A percentile compares a stretch with the other conserved stretches of the same genome.
Conservation (phyloP, 495 filamentous ascomycete genomes). For the Penicillium chermesinum region DNA sequence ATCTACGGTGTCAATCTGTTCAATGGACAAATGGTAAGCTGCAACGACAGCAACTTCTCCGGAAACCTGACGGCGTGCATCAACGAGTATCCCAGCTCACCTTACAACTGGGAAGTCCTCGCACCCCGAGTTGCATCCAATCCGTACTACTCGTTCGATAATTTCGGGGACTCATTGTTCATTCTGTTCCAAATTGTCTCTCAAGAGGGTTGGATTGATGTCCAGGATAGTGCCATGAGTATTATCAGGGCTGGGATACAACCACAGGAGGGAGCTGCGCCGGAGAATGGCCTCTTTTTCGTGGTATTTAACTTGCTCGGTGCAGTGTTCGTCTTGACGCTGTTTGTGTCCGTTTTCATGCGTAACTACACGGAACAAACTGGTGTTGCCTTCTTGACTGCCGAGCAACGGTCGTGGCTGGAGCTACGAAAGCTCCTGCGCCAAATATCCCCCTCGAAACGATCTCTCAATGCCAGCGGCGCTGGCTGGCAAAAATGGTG, state of each 20-base stretch:
- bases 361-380: slow-evolving; percentile 99
- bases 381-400: slow-evolving; percentile 91
- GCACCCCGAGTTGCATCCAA: slow-evolving; percentile 77
- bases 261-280: slow-evolving; percentile 58
- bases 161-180: slow-evolving; percentile 86
- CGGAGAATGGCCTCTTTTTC: slow-evolving; percentile 90
- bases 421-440: slow-evolving; percentile 89
- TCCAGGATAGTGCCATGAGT: slow-evolving; percentile 74
- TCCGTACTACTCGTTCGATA: slow-evolving; percentile 86
- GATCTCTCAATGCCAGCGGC: slow-evolving; percentile 67
- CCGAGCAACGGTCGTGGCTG: slow-evolving; percentile 95
- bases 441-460: slow-evolving; percentile 89
- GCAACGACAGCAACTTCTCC: slow-evolving; percentile 65
- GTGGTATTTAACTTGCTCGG: slow-evolving; percentile 94
- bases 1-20: slow-evolving; percentile 94
- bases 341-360: slow-evolving; percentile 99
- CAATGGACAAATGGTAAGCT: slow-evolving; percentile 69
- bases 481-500: slow-evolving; percentile 85
- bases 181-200: slow-evolving; percentile 99
- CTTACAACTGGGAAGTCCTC: slow-evolving; percentile 76
- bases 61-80: slow-evolving; percentile 62
- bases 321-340: slow-evolving; percentile 93
- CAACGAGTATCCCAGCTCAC: slow-evolving; percentile 70
- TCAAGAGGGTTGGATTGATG: slow-evolving; percentile 94
- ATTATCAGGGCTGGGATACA: slow-evolving; percentile 75